Base-by-base conservation (phyloP, 2,329 filamentous ascomycete genomes). In the Mycosphaerella sp. region DNA sequence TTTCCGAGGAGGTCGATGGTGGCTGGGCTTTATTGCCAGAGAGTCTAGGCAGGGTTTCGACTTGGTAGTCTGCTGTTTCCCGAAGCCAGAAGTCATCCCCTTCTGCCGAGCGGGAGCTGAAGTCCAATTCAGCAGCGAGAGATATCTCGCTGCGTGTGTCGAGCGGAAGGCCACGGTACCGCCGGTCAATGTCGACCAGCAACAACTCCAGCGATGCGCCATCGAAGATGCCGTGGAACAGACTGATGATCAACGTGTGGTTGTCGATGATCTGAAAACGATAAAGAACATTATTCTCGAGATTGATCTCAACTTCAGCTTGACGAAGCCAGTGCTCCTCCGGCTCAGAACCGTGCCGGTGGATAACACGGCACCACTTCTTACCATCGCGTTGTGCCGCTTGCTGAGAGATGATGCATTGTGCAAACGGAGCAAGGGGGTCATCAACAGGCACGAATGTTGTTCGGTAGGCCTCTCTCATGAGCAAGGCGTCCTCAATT, bases 161-260 rank as follows among this genome's bases (percentile, higher is more conserved):
- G 1, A 17, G 23, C 7, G 48, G 21, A 26, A 38, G 21, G 17
- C 29, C 40, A 21, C 44, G 36, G 29, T 55, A 58, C 5, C 21
- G 10, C 2, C 45, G 31, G 12, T 58, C 56, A 2, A 58, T 40
- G 14, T 55, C 56, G 31, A 43, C 21, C 3, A 59, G 39, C 17
- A 59, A 26, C 11, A 59, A 50, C 26, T 59, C 53, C 17, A 59
- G 42, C 14, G 54, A 59, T 9, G 45, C 46, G 6, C 54, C 53
- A 44, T 59, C 56, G 21, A 59, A 59, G 26, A 59, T 51, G 7
- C 54, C 56, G 36, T 59, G 56, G 47, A 56, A 59, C 6, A 56
- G 54, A 10, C 48, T 53, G 47, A 59, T 34, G 7, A 55, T 39
- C 21, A 49, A 53, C 1, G 45, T 32, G 1, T 40, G 41, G 11